phyloP scores from a whole-genome alignment of 139 green algal species.

The Tetraselmis striata region DNA sequence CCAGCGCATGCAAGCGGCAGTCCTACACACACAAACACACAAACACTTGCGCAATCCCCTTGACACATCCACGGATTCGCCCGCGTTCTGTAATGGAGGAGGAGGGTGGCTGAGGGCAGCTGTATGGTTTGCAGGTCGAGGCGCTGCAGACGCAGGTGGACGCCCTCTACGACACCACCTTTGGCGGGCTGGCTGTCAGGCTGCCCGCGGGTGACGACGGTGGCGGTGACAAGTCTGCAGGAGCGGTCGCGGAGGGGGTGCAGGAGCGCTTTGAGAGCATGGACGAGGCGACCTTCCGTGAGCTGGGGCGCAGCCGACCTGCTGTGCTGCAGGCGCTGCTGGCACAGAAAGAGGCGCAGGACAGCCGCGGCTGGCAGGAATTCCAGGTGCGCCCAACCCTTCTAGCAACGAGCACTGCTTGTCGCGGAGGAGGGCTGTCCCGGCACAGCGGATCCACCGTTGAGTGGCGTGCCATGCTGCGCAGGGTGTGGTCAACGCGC shows the following conservation, averaged over 20 bases:
- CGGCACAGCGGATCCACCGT: neutral
- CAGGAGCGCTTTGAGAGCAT: neutral
- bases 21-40: no score
- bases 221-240: neutral
- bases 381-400: slow-evolving; percentile 57
- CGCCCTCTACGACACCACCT: slow-evolving; percentile 38
- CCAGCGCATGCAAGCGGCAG: neutral
- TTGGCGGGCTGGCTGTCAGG: slow-evolving; percentile 23
- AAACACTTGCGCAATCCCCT: no score
- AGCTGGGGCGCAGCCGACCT: slow-evolving; percentile 6
- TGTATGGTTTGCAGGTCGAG: slow-evolving; percentile 17
- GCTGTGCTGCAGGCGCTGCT: slow-evolving; percentile 35
- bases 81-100: neutral
- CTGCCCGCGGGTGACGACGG: slow-evolving; percentile 6
- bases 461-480: slow-evolving; percentile 1
- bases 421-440: neutral
- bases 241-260: neutral
- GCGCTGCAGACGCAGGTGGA: slow-evolving; percentile 36
- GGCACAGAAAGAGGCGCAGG: slow-evolving; percentile 28
- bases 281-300: neutral
- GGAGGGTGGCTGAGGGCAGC: neutral
- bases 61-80: neutral
- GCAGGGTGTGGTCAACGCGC: slow-evolving; percentile 25
- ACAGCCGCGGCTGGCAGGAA: slow-evolving; percentile 38
- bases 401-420: neutral